Evolutionary conservation across 345 rosid genomes (phyloP), one percentile per base, ranked within the genome.

Genomic region (Sonneratia alba): DNA sequence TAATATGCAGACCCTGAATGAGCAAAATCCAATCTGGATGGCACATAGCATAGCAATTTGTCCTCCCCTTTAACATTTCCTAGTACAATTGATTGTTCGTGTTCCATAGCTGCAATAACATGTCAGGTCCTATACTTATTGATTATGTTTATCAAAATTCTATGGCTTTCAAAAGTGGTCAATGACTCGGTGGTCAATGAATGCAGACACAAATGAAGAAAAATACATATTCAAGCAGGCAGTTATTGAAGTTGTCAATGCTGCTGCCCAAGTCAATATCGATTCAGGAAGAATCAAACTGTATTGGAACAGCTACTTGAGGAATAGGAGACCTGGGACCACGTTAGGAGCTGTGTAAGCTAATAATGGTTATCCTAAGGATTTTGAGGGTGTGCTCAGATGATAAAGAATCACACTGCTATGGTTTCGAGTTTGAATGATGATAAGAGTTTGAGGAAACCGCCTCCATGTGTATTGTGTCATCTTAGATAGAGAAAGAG

Each of bases 1-100:
- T 86, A 8, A 77, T 86, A 49, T 89, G 84, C 76, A 80, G 73
- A 67, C 68, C 82, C 19, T 79, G 83, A 78, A 18, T 8, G 64
- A 59, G 3, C 32, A 56, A 56, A 56, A 11, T 6, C 32, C 62
- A 7, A 56, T 15, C 24, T 14, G 10, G 49, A 56, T 19, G 18
- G 18, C 32, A 27, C 32, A 27, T 27, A 27, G 32, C 32, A 27
- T 27, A 27, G 32, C 32, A 27, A 27, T 56, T 9, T 4, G 6
- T 56, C 62, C n/a, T 56, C 62, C 62, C 10, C n/a, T 3, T 56
- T 56, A 56, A 22, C 10, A 11, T 21, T 56, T 71, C 12, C 21
- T 59, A 9, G 68, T n/a, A 42, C 43, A 32, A 7, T 56, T 22
- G 10, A 55, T 61, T 43, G 12, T 42, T 62, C 67, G 42, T 71